A percentile compares a stretch with the other conserved stretches of the same genome.
Evolutionary conservation across 805 yeast species (phyloP).

Genomic region (Pichia membranifaciens): DNA sequence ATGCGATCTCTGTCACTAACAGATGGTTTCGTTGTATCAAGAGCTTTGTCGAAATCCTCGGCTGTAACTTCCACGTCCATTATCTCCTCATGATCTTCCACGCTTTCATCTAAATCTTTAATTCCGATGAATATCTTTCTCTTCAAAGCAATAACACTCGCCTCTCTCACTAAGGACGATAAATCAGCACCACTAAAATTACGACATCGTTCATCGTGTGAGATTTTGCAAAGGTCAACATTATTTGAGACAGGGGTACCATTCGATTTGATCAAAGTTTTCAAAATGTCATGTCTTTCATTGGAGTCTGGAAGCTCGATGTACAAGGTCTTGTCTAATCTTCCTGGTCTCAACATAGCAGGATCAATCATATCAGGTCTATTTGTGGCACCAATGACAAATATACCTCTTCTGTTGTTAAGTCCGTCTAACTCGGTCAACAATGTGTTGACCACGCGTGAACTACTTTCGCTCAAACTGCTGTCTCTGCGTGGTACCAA

Average conservation of each 20-base stretch:
- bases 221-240: constrained; percentile 58
- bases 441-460: constrained; percentile 90
- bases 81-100: constrained; percentile 19
- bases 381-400: constrained; percentile 94
- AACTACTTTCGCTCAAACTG: constrained; percentile 79
- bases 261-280: constrained; percentile 64
- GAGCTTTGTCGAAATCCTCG: constrained; percentile 66
- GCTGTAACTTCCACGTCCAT: constrained; percentile 46
- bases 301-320: constrained; percentile 78
- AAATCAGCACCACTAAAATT: constrained; percentile 96
- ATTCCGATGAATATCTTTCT: constrained; percentile 57
- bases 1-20: constrained; percentile 80
- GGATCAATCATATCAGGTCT: constrained; percentile 98
- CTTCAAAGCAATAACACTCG: constrained; percentile 84
- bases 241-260: constrained; percentile 64
- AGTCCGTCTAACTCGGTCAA: constrained; percentile 93
- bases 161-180: constrained; percentile 86
- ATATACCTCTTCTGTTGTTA: constrained; percentile 87
- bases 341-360: constrained; percentile 96
- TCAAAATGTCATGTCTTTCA: constrained; percentile 78
- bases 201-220: constrained; percentile 72
- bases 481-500: constrained; percentile 91
- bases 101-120: constrained; percentile 40
- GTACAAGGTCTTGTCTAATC: constrained; percentile 87
- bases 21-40: constrained; percentile 76